phyloP scores from a whole-genome alignment of 2,329 filamentous ascomycete genomes.

The Verticillium albo-atrum region DNA sequence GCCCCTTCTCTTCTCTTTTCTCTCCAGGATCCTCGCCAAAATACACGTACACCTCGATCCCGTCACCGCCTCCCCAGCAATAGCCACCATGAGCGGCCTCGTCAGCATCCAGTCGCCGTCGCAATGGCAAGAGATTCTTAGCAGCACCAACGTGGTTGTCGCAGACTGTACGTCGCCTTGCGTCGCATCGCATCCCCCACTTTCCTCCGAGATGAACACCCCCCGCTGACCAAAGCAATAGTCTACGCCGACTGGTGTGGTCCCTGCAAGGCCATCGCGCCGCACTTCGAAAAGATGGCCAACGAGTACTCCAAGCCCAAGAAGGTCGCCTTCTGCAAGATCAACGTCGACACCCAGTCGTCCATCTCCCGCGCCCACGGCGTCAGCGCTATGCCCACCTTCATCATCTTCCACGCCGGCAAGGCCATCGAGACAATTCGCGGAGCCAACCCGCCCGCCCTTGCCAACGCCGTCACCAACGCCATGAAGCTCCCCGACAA shows the following conservation, averaged over 20 bases:
- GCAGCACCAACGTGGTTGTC: constrained; percentile 73
- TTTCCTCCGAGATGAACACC: constrained; percentile 22
- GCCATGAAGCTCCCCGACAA: constrained; percentile 49
- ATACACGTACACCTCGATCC: neutral
- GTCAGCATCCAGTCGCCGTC: constrained; percentile 58
- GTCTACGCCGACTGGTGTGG: constrained; percentile 96
- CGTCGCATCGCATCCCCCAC: constrained; percentile 4
- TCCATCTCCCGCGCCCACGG: constrained; percentile 73
- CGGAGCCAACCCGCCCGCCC: constrained; percentile 73
- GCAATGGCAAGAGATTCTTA: constrained; percentile 70
- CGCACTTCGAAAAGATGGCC: constrained; percentile 80
- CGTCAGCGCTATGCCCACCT: constrained; percentile 88
- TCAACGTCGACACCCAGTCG: constrained; percentile 82
- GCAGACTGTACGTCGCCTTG: constrained; percentile 73
- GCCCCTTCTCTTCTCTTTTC: neutral
- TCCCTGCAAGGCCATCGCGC: constrained; percentile 88
- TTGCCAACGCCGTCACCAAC: constrained; percentile 73
- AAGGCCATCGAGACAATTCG: constrained; percentile 69
- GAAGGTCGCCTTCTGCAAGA: constrained; percentile 83
- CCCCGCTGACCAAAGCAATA: constrained; percentile 27
- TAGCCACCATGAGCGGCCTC: constrained; percentile 36
- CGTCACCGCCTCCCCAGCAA: neutral
- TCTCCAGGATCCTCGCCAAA: neutral
- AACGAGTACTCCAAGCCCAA: constrained; percentile 74
- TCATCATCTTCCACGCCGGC: constrained; percentile 81